Evolutionary conservation across 2,329 filamentous ascomycete genomes (phyloP).

Genomic region (Fonsecaea monophora): DNA sequence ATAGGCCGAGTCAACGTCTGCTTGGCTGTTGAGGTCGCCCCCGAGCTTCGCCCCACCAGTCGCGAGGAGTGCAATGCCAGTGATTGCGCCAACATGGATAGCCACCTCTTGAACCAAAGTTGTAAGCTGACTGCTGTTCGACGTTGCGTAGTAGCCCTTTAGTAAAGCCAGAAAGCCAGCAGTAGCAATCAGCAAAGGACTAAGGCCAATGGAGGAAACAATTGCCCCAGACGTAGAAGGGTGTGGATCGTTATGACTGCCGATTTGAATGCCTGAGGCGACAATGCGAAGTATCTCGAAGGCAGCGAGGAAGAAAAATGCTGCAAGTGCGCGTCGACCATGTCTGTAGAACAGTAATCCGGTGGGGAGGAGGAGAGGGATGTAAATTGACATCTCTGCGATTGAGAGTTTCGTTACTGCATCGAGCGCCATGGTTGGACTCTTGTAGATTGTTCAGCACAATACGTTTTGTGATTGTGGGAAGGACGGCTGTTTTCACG

Average conservation of each 20-base stretch:
- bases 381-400: conserved; percentile 45
- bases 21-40: neutral
- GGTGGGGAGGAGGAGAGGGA: conserved; percentile 43
- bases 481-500: neutral
- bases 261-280: conserved; percentile 44
- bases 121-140: neutral
- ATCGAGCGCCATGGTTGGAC: conserved; percentile 19
- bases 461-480: neutral
- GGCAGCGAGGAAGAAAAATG: conserved; percentile 49
- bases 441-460: neutral
- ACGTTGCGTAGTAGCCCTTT: conserved; percentile 37
- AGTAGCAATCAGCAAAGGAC: conserved; percentile 45
- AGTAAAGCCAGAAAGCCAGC: conserved; percentile 48
- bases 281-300: conserved; percentile 51
- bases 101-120: conserved; percentile 6
- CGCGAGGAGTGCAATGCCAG: conserved; percentile 23
- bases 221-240: conserved; percentile 44
- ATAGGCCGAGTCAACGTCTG: conserved; percentile 20
- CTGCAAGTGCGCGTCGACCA: conserved; percentile 46
- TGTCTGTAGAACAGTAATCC: conserved; percentile 47
- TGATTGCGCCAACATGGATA: conserved; percentile 20
- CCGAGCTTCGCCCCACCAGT: conserved; percentile 22
- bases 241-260: conserved; percentile 16
- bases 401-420: conserved; percentile 26
- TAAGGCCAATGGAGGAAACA: conserved; percentile 50